Percentiles rank a stretch among this genome's conserved stretches.
Evolutionary conservation across 2,329 filamentous ascomycete genomes (phyloP).

Genomic region (Ceratocystis cacaofunesta): DNA sequence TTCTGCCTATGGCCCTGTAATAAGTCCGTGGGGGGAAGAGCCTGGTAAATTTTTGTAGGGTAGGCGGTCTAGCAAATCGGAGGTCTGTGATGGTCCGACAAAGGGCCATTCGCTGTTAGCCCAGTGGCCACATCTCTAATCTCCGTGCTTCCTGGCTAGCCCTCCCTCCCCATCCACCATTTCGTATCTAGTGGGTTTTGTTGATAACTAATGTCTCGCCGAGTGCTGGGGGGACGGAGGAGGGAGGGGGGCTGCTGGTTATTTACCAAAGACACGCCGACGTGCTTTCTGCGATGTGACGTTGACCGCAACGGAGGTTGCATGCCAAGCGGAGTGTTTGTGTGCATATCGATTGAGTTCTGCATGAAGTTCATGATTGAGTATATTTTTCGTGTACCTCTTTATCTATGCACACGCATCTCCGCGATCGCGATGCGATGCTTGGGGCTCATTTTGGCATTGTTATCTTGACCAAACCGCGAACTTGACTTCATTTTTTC

Average conservation of each 20-base stretch:
- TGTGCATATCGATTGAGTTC: neutral
- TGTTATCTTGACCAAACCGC: neutral
- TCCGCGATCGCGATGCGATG: neutral
- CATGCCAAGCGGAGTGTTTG: slow-evolving; percentile 1
- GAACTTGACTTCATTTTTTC: neutral
- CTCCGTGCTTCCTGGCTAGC: neutral
- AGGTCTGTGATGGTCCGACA: neutral
- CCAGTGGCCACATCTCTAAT: neutral
- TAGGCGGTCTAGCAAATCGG: neutral
- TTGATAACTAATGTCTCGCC: neutral
- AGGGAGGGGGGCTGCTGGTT: neutral
- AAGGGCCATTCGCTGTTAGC: neutral
- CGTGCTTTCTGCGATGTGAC: neutral
- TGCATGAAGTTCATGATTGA: neutral
- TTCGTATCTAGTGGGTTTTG: neutral
- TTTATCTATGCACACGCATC: no score
- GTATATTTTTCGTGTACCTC: neutral
- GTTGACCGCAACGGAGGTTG: neutral
- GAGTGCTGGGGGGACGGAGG: neutral
- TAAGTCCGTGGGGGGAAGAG: neutral
- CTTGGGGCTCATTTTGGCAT: neutral
- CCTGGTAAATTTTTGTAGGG: no score
- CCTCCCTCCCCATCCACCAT: neutral
- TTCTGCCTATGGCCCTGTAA: neutral
- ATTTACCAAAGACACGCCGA: neutral